Evolutionary conservation across 306 rosid species (phyloP).

Genomic region (Herpetospermum pedunculosum): DNA sequence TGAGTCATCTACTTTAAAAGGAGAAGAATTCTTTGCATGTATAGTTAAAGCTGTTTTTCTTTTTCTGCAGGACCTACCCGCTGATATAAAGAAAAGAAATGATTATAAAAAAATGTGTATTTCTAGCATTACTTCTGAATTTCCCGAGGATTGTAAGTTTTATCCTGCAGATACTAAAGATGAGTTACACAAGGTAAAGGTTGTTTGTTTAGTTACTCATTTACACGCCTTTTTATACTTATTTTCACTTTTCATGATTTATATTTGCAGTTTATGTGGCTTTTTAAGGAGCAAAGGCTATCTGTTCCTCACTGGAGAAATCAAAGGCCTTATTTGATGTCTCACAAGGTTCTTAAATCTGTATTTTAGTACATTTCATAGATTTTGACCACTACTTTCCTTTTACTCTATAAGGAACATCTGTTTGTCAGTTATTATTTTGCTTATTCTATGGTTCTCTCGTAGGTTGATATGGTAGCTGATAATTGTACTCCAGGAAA

Average conservation of each 20-base stretch:
- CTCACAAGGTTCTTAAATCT: constrained; percentile 49
- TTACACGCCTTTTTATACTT: not conserved
- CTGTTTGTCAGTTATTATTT: not conserved
- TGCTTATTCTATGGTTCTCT: not conserved
- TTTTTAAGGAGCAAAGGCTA: constrained; percentile 84
- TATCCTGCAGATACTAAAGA: constrained; percentile 81
- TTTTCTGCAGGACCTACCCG: constrained; percentile 57
- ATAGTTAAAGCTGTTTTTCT: constrained; percentile 2
- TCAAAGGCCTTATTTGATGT: constrained; percentile 64
- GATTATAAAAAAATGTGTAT: constrained; percentile 63
- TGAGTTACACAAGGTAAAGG: constrained; percentile 78
- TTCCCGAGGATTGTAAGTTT: constrained; percentile 85
- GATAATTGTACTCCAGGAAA: constrained; percentile 35
- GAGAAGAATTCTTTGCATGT: not conserved
- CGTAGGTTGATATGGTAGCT: constrained; percentile 46
- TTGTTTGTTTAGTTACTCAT: not conserved
- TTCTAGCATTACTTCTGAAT: constrained; percentile 58
- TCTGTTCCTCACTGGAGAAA: constrained; percentile 79
- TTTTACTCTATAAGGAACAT: not conserved
- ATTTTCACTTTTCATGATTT: not conserved
- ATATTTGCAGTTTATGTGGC: constrained; percentile 74
- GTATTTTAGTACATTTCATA: not conserved
- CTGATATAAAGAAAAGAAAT: constrained; percentile 54
- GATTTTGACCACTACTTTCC: not conserved
- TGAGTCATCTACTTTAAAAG: not conserved